Base-by-base conservation (phyloP, 768 basidiomycete genomes). In the Tephrocybe sp. region DNA sequence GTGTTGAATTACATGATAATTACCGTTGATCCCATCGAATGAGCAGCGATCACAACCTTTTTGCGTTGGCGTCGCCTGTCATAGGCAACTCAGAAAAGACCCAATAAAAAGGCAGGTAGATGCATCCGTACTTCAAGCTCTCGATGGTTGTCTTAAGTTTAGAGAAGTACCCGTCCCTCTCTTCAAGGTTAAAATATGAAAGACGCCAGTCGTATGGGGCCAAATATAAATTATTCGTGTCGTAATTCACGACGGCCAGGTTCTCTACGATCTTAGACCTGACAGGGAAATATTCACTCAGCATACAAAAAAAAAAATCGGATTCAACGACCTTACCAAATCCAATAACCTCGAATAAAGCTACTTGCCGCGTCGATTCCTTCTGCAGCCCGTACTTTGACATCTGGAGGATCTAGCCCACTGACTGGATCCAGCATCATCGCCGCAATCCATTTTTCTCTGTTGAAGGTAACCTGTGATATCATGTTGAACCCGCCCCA, bases 231-330 rank as follows among this genome's bases (percentile, higher is more conserved):
- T 93, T 94, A 58, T 94, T 92, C 0, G 90, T 89, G 59, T 98
- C 95, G 60, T 98, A 98, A 60, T 87, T 88, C 16, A 98, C 80
- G 1, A 87, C 92, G 0, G 96, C 94, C 2, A 98, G 77, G 58
- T 99, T 98, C 67, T 98, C 90, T 9, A 98, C 83, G 44, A 97
- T 89, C 66, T 95, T 94, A 1, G 87, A 84, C 89, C 89, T 89
- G 35, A 44, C 37, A 21, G 25, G 25, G 54, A 36, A 12, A 16
- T 45, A 19, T 31, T 2, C 12, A 24, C 32, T n/a, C n/a, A n/a
- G n/a, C n/a, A n/a, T n/a, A n/a, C 19, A 38, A 44, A 27, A 9
- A 40, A 49, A n/a, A 13, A 9, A 18, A 8, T 44, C 7, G 38
- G 8, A 9, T 30, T 38, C 26, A 11, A 24, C n/a, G 44, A 24